Base-by-base conservation (phyloP, 495 filamentous ascomycete species). In the Glutinoglossum americanum region DNA sequence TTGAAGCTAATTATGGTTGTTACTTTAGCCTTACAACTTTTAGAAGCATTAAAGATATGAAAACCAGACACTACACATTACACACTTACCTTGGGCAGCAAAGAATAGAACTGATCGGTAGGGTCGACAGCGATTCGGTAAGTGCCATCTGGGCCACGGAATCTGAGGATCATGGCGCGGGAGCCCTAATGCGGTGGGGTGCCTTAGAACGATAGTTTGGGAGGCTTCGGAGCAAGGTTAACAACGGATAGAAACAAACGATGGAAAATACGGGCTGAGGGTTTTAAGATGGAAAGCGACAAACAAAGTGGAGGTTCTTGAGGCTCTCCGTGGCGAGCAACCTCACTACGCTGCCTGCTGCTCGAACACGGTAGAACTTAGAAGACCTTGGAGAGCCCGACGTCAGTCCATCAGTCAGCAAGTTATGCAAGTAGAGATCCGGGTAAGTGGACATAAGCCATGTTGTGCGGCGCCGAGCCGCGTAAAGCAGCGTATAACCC, bases 91-190 rank as follows among this genome's bases (percentile, higher is more conserved):
- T 63, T 82, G 68, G 56, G 73, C 60, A 61, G 68, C 69, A 70
- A 81, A 72, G 53, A 74, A 69, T 58, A 74, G 59, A 73, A 72
- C 37, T 68, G 61, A 41, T 65, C 75, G 39, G 68, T 69, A 57
- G 75, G 76, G 55, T 86, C 76, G 33, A 86, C 72, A 30, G 70
- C 75, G 59, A 88, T 70, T 55, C 83, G 78, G 65, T 81, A 74
- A 67, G 79, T 80, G 69, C 84, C 84, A 71, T 88, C 80, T 55
- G 80, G 79, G 33, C 79, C 76, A 58, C 78, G 74, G 60, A 87
- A 74, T 66, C 84, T 72, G 47, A 88, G 69, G 57, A 87, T 73
- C 82, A 88, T 87, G 55, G 53, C 68, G 28, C 11, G 41, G 3
- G n/a, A 21, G 41, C 15, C 37, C 15, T 10, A n/a, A 45, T 23